Evolutionary conservation across 768 basidiomycete genomes (phyloP), one percentile per base, ranked within the genome.

Genomic region (Mycena vitilis): DNA sequence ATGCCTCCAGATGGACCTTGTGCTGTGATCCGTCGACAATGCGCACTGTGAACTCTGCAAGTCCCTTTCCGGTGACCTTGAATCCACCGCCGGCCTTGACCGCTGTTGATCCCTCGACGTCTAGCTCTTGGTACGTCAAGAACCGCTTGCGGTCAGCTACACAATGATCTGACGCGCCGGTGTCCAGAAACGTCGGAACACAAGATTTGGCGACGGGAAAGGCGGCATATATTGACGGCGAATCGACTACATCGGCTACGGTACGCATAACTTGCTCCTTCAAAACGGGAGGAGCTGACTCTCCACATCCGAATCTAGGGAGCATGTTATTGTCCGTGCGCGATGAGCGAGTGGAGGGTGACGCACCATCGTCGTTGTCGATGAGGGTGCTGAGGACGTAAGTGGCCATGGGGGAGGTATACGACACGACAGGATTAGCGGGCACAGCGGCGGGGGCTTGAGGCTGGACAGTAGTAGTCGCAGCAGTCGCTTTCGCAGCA

Each of bases 271-370:
- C 60, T 20, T 13, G 23, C 34, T 57, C 60, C 7, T 68, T 55
- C 53, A 67, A 45, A 67, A 67, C 23, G 66, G 66, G 20, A 67
- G 45, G 44, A 61, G 16, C 44, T 68, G 60, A 62, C 13, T 13
- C 38, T 38, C 38, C 49, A 42, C 54, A 38, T 68, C 56, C 37
- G 23, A 42, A 30, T 56, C 60, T 63, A 52, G 55, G 13, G 18
- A 47, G 5, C n/a, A 30, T 36, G 54, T 68, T 56, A 67, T 45
- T 60, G 52, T 23, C 66, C 66, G 53, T 51, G n/a, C n/a, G n/a
- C n/a, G n/a, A n/a, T n/a, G n/a, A n/a, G n/a, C n/a, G n/a, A n/a
- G n/a, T n/a, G n/a, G n/a, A n/a, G n/a, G n/a, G n/a, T n/a, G n/a
- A n/a, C n/a, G n/a, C n/a, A n/a, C n/a, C n/a, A n/a, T n/a, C n/a